phyloP scores from a whole-genome alignment of 1,284 basidiomycete species.

The Heterobasidion irregulare region DNA sequence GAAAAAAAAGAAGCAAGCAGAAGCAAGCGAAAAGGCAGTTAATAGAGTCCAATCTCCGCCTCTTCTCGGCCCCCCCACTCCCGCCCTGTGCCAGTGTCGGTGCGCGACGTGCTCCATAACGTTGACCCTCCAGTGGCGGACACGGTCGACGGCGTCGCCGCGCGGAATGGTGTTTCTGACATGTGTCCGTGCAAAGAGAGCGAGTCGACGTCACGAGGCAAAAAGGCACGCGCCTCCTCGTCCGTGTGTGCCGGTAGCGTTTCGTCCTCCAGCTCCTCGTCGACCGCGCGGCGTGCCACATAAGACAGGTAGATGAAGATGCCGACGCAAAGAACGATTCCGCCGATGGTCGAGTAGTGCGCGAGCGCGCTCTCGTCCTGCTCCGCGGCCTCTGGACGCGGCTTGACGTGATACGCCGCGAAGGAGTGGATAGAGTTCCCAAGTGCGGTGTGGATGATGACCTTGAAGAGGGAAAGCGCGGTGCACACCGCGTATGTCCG shows the following conservation, averaged over 20 bases:
- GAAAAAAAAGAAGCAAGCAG: background rate
- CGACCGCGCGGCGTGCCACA: slow-evolving; percentile 74
- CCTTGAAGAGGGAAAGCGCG: slow-evolving; percentile 76
- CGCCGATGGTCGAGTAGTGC: slow-evolving; percentile 59
- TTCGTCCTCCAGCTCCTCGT: slow-evolving; percentile 59
- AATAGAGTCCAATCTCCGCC: slow-evolving; percentile 4
- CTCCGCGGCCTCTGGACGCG: slow-evolving; percentile 7
- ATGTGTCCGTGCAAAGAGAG: slow-evolving; percentile 16
- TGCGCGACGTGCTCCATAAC: background rate
- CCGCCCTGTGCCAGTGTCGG: background rate
- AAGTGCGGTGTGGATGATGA: slow-evolving; percentile 79
- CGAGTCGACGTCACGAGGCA: slow-evolving; percentile 24
- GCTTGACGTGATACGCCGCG: slow-evolving; percentile 48
- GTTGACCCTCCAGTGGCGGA: background rate
- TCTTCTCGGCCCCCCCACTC: background rate
- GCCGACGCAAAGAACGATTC: slow-evolving; percentile 64
- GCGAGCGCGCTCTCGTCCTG: slow-evolving; percentile 42
- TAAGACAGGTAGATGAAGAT: slow-evolving; percentile 75
- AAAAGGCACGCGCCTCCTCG: slow-evolving; percentile 29
- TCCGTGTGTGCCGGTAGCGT: slow-evolving; percentile 21
- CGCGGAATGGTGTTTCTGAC: slow-evolving; percentile 30
- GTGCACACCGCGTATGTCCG: slow-evolving; percentile 76
- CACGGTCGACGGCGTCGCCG: slow-evolving; percentile 12
- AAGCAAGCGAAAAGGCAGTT: background rate
- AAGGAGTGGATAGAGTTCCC: slow-evolving; percentile 81